A percentile compares a stretch with the other conserved stretches of the same genome.
phyloP scores from a whole-genome alignment of 495 filamentous ascomycete genomes.

The Trichoderma reesei region DNA sequence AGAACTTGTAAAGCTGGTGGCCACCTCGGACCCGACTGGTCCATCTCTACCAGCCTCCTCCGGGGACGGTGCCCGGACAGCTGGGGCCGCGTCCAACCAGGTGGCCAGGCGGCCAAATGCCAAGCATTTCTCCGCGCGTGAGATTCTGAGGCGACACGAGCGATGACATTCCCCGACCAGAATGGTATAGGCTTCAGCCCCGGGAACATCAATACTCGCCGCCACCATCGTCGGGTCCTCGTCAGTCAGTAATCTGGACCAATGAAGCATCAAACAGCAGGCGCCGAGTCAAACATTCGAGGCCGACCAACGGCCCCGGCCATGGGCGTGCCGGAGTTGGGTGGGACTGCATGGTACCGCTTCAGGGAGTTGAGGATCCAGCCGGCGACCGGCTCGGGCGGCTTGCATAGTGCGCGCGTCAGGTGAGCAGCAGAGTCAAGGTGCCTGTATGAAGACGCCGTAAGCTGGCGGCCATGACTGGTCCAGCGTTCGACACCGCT shows the following conservation, averaged over 20 bases:
- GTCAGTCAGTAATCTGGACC: not conserved
- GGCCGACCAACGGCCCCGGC: not conserved
- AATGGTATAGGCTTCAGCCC: not conserved
- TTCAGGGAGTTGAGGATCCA: not conserved
- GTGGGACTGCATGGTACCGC: not conserved
- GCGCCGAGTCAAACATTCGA: not conserved
- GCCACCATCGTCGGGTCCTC: not conserved
- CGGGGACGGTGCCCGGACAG: not conserved
- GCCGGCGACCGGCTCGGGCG: not conserved
- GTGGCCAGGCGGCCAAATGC: not conserved
- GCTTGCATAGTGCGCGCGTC: not conserved
- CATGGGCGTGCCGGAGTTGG: not conserved
- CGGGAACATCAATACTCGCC: not conserved
- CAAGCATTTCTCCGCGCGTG: not conserved
- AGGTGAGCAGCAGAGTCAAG: constrained; percentile 8
- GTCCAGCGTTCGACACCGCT: not conserved
- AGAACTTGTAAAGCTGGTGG: not conserved
- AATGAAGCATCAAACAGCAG: not conserved
- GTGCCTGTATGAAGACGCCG: not conserved
- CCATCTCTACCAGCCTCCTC: not conserved
- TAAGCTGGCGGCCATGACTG: not conserved
- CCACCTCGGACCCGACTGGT: not conserved
- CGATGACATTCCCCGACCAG: not conserved
- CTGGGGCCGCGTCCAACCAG: not conserved
- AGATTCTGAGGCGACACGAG: not conserved